Conservation (phyloP, 371 early-diverging fungal species). For the Chytridium lagenaria region DNA sequence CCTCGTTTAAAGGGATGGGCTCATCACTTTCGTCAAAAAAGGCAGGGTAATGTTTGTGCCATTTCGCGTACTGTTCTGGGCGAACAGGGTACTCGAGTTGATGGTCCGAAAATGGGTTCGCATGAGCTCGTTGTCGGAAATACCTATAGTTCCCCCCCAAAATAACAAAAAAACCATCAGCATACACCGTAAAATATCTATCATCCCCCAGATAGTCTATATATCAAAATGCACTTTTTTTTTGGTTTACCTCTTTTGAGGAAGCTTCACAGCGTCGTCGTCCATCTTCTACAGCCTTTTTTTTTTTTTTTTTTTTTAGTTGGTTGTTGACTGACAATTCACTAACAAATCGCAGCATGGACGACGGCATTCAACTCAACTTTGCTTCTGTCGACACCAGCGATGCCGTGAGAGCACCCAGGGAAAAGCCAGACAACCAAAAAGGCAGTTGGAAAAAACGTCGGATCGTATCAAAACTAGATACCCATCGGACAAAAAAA, state of each 20-base stretch:
- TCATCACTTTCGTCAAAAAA: slow-evolving; percentile 56
- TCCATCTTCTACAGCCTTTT: background rate
- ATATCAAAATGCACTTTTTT: background rate
- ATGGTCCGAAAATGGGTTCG: slow-evolving; percentile 97
- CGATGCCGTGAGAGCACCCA: slow-evolving; percentile 38
- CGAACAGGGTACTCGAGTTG: slow-evolving; percentile 87
- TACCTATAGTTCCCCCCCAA: slow-evolving; percentile 43
- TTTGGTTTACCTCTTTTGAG: background rate
- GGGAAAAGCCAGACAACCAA: slow-evolving; percentile 20
- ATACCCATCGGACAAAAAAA: slow-evolving; percentile 21
- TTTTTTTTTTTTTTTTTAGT: slow-evolving; percentile 10
- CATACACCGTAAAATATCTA: no score
- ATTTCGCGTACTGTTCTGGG: slow-evolving; percentile 85
- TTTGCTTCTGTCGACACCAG: slow-evolving; percentile 58
- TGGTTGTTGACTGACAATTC: slow-evolving; percentile 14
- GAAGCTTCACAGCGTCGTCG: background rate
- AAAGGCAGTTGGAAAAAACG: slow-evolving; percentile 41
- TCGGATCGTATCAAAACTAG: slow-evolving; percentile 36
- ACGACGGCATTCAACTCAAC: slow-evolving; percentile 75
- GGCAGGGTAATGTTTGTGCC: slow-evolving; percentile 86
- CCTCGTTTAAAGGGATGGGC: background rate
- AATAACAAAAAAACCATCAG: no score
- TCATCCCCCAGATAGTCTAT: no score
- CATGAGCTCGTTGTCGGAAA: slow-evolving; percentile 90
- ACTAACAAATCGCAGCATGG: slow-evolving; percentile 21